Evolutionary conservation across 768 basidiomycete genomes (phyloP).

Genomic region (Rhizopogon sp.): DNA sequence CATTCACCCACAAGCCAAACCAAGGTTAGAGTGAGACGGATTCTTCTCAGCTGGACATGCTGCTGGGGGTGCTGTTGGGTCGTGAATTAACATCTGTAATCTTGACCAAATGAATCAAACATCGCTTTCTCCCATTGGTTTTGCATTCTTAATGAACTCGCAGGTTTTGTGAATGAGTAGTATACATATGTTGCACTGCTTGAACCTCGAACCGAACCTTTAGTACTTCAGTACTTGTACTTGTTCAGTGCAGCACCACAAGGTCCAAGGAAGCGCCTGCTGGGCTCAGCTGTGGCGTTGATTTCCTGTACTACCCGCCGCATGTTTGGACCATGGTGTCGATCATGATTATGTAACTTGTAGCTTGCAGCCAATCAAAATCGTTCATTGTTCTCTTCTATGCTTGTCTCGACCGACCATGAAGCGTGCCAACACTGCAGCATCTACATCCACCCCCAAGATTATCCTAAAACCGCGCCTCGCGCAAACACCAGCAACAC

Average conservation of each 20-base stretch:
- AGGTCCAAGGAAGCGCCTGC: too few relatives aligned
- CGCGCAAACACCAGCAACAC: slow-evolving; percentile 15
- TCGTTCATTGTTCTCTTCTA: too few relatives aligned
- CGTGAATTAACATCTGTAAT: slow-evolving; percentile 1
- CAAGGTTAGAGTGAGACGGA: neutral
- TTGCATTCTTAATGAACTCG: neutral
- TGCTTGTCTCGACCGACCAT: slow-evolving; percentile 4
- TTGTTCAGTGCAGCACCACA: too few relatives aligned
- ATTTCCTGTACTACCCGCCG: too few relatives aligned
- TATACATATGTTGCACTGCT: too few relatives aligned
- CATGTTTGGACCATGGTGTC: too few relatives aligned
- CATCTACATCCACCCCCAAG: slow-evolving; percentile 23
- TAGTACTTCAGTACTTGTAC: too few relatives aligned
- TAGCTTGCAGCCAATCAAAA: too few relatives aligned
- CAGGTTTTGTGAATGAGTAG: too few relatives aligned
- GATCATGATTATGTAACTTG: too few relatives aligned
- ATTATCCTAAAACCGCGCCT: slow-evolving; percentile 38
- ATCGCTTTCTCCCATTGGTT: slow-evolving; percentile 2
- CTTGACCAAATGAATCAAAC: slow-evolving; percentile 6
- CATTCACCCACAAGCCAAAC: slow-evolving; percentile 1
- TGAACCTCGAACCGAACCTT: too few relatives aligned
- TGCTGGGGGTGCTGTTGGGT: slow-evolving; percentile 5
- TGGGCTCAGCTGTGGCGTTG: too few relatives aligned
- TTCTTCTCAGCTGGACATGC: slow-evolving; percentile 2
- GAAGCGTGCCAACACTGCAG: slow-evolving; percentile 15